phyloP scores from a whole-genome alignment of 1,284 basidiomycete species.

The Earliella scabrosa region DNA sequence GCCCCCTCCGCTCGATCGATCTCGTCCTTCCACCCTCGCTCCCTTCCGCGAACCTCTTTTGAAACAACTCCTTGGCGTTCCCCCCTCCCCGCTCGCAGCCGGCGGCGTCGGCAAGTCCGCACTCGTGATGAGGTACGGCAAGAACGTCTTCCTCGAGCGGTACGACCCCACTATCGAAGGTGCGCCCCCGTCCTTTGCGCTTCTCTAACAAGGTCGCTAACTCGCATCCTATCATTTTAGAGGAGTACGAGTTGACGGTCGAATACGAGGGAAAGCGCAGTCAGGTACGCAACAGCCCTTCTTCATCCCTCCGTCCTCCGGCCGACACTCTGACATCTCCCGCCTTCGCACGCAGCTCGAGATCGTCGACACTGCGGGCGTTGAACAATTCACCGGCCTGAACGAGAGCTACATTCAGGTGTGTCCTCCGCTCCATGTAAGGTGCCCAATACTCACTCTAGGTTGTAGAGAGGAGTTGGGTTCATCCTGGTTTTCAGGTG shows the following conservation, averaged over 20 bases:
- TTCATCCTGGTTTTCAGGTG: conserved; percentile 87
- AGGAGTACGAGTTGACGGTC: conserved; percentile 68
- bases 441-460: not conserved
- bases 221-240: conserved; percentile 37
- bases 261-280: conserved; percentile 53
- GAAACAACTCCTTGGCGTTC: not conserved
- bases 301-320: not conserved
- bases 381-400: conserved; percentile 82
- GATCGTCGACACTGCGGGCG: conserved; percentile 88
- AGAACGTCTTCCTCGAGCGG: conserved; percentile 73
- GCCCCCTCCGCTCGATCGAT: not conserved
- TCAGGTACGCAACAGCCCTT: conserved; percentile 26
- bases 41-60: not conserved
- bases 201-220: not conserved
- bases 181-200: conserved; percentile 30
- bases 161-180: conserved; percentile 89
- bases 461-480: conserved; percentile 64
- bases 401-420: conserved; percentile 84
- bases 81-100: conserved; percentile 44
- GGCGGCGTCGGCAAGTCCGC: conserved; percentile 88
- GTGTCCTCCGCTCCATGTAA: conserved; percentile 1
- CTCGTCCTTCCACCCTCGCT: not conserved
- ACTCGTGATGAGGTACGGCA: conserved; percentile 71
- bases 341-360: conserved; percentile 66
- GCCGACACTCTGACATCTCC: too few relatives aligned